A percentile compares a stretch with the other conserved stretches of the same genome.
These are phyloP conservation scores for Plectosphaerella cucumerina DNA, from an alignment of 2,329 filamentous ascomycete genomes.

Conservation along the genomic window DNA sequence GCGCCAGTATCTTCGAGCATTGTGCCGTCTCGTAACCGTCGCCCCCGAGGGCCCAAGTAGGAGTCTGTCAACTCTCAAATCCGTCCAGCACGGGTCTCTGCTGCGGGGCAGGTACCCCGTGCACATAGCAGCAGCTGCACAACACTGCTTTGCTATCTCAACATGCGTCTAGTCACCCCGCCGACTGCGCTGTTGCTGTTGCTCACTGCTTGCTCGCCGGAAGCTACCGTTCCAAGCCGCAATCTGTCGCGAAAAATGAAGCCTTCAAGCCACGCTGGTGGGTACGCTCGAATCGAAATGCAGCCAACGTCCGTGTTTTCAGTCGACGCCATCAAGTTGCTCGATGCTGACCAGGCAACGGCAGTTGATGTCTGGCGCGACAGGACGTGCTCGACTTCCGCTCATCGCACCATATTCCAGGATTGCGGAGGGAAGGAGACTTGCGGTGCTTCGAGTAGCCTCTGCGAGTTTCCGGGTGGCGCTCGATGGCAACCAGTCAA, in stretches of 20 bases:
- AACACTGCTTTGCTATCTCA: not conserved
- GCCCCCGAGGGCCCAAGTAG: no score
- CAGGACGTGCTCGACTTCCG: slow-evolving; percentile 58
- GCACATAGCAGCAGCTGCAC: no score
- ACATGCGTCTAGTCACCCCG: not conserved
- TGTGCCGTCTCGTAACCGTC: no score
- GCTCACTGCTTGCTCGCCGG: slow-evolving; percentile 52
- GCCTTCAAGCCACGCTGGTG: slow-evolving; percentile 6
- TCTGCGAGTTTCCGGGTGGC: not conserved
- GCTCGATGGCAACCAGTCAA: no score
- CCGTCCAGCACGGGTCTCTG: no score
- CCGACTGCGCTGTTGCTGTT: slow-evolving; percentile 17
- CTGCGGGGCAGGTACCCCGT: no score
- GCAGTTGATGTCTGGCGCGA: slow-evolving; percentile 39
- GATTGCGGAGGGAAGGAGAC: slow-evolving; percentile 25
- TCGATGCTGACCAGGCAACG: slow-evolving; percentile 51
- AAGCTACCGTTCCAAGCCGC: slow-evolving; percentile 4
- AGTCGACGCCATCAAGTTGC: slow-evolving; percentile 16
- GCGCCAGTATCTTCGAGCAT: no score
- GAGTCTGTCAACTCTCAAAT: no score
- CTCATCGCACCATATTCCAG: slow-evolving; percentile 25
- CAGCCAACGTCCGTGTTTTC: slow-evolving; percentile 17
- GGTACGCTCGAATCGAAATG: slow-evolving; percentile 7
- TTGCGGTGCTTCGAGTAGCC: slow-evolving; percentile 10
- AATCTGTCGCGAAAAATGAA: slow-evolving; percentile 1